Base-by-base conservation (phyloP, 768 basidiomycete species). In the button mushroom (Agaricus bisporus) region DNA sequence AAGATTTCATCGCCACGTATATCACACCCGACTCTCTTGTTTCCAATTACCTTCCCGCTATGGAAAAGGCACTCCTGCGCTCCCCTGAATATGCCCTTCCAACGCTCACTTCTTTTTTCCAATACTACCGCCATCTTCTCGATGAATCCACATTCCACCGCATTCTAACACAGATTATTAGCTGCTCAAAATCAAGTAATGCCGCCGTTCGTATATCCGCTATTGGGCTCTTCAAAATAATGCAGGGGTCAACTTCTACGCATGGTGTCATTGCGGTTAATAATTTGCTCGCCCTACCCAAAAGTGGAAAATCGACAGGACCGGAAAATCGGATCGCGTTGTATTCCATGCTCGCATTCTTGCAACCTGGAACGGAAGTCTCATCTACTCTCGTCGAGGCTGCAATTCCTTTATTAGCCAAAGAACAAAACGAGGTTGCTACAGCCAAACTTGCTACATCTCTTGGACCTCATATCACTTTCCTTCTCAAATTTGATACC, bases 281-380 rank as follows among this genome's bases (percentile, higher is more conserved):
- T 8, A 91, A 95, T 57, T 66, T 93, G 4, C 70, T 93, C 9
- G 70, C 72, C n/a, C 74, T 92, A 0, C 88, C 92, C 1, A 85
- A 86, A 60, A 67, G 84, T 0, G 88, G 91, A 18, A 99, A 97
- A 73, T 90, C 93, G 0, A 71, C 85, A 0, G 91, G 92, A 1
- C 79, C 88, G 2, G 95, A 95, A 52, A 93, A 98, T 64, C 83
- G 95, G 15, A 66, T 83, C 4, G 74, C 86, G 0, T 73, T 98
- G 8, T 95, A 91, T 68, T 76, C 81, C 1, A 91, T 98, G 84
- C 74, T 93, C 1, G 69, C 75, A 2, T 63, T 63, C 48, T 57
- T 93, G 1, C 67, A 71, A 0, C 74, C 85, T 2, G 79, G 79
- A 4, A 39, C 60, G 11, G 63, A 54, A 10, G 61, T 73, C 35